Percentiles rank a stretch among this genome's conserved stretches.
phyloP scores from a whole-genome alignment of 352 stramenopile species.

The Halophytophthora polymorphica region DNA sequence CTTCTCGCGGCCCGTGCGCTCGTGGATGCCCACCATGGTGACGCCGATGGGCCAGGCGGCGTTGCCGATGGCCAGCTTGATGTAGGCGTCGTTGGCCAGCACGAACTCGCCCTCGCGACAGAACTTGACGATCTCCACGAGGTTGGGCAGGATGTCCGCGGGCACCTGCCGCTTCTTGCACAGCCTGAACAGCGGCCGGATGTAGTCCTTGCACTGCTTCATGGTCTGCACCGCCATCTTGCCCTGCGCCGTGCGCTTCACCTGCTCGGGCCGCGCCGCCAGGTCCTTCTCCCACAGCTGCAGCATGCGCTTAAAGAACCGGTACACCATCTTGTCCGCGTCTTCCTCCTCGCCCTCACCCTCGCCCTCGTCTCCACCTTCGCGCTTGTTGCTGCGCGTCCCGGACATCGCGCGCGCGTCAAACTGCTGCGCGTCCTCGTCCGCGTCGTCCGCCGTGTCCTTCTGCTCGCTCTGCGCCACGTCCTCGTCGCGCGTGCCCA shows the following conservation, averaged over 20 bases:
- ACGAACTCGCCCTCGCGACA: constrained; percentile 93
- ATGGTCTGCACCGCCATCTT: constrained; percentile 96
- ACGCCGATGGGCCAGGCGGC: constrained; percentile 98
- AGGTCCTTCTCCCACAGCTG: constrained; percentile 94
- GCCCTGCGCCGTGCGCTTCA: constrained; percentile 89
- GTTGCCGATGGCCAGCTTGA: constrained; percentile 97
- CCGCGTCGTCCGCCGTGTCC: constrained; percentile 44
- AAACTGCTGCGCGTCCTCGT: constrained; percentile 28
- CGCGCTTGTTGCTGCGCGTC: constrained; percentile 9
- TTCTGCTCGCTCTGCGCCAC: constrained; percentile 29
- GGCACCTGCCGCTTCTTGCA: constrained; percentile 92
- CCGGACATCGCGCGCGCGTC: constrained; percentile 5
- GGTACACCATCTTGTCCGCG: constrained; percentile 70
- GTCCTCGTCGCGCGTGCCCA: constrained; percentile 33
- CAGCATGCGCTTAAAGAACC: constrained; percentile 94
- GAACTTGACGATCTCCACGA: constrained; percentile 94
- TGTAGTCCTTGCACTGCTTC: constrained; percentile 99
- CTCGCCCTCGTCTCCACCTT: constrained; percentile 15
- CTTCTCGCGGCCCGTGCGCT: constrained; percentile 92
- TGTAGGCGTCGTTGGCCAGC: constrained; percentile 97
- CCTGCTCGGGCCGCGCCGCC: constrained; percentile 72
- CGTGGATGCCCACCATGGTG: constrained; percentile 99
- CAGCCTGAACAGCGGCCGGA: constrained; percentile 96
- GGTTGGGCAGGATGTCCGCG: constrained; percentile 78
- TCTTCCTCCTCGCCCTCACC: constrained; percentile 38